A percentile compares a stretch with the other conserved stretches of the same genome.
Conservation (phyloP, 2,329 filamentous ascomycete genomes). For the Corniculantispora saksenae region DNA sequence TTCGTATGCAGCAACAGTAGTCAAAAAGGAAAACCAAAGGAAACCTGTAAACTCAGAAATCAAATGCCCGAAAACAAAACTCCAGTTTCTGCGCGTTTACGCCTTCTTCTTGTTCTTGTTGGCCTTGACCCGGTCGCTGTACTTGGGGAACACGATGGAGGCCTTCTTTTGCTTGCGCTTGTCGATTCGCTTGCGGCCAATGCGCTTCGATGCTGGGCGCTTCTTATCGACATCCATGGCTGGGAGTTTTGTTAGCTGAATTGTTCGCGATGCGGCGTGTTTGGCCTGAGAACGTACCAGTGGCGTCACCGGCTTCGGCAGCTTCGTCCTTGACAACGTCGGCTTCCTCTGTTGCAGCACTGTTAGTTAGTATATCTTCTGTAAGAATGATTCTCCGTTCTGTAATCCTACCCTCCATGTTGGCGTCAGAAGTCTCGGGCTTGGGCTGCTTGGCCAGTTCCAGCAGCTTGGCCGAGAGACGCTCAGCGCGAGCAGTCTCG, state of each 20-base stretch:
- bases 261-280: background rate
- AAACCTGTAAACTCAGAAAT: background rate
- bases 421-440: constrained; percentile 55
- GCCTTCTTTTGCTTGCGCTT: constrained; percentile 59
- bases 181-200: constrained; percentile 53
- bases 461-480: constrained; percentile 82
- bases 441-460: constrained; percentile 78
- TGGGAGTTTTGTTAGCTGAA: constrained; percentile 21
- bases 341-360: constrained; percentile 28
- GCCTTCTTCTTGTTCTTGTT: constrained; percentile 40
- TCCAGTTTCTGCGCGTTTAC: background rate
- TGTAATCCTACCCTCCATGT: constrained; percentile 41
- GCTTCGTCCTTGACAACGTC: constrained; percentile 31
- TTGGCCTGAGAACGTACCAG: constrained; percentile 21
- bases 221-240: constrained; percentile 61
- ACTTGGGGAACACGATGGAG: constrained; percentile 62
- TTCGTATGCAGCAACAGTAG: background rate
- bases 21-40: background rate
- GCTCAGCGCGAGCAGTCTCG: constrained; percentile 75
- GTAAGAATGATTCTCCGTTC: constrained; percentile 12
- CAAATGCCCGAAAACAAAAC: background rate
- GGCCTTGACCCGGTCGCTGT: constrained; percentile 50
- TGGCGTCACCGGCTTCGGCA: constrained; percentile 28
- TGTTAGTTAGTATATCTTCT: constrained; percentile 9
- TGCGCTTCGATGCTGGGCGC: constrained; percentile 39